A percentile compares a stretch with the other conserved stretches of the same genome.
These are phyloP conservation scores for Austroboletus rostrupii DNA, from an alignment of 1,284 basidiomycete genomes.

Conservation along the genomic window DNA sequence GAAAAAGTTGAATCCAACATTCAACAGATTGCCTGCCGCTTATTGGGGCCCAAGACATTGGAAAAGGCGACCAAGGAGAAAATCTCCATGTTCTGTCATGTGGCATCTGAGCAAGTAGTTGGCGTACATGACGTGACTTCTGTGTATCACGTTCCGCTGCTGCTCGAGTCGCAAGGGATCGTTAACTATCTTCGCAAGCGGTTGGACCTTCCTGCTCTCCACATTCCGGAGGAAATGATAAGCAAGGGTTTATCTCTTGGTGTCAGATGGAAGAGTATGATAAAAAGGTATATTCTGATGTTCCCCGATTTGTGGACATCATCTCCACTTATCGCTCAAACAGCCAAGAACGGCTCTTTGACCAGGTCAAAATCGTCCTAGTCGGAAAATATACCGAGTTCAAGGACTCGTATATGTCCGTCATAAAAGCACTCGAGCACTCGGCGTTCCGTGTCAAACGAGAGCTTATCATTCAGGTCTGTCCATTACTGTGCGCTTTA, in stretches of 20 bases:
- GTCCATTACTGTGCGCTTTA: slow-evolving; percentile 21
- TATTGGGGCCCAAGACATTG: slow-evolving; percentile 70
- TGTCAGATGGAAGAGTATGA: slow-evolving; percentile 81
- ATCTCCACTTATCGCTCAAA: slow-evolving; percentile 2
- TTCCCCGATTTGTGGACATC: background rate
- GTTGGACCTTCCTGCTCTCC: slow-evolving; percentile 66
- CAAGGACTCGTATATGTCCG: slow-evolving; percentile 98
- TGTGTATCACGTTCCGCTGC: slow-evolving; percentile 95
- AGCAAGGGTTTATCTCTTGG: slow-evolving; percentile 66
- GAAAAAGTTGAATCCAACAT: background rate
- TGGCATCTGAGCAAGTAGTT: slow-evolving; percentile 88
- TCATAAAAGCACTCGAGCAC: slow-evolving; percentile 96
- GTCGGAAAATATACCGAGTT: slow-evolving; percentile 98
- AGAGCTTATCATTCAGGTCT: slow-evolving; percentile 76
- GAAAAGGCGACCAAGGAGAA: slow-evolving; percentile 87
- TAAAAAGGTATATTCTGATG: slow-evolving; percentile 50
- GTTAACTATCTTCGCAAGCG: slow-evolving; percentile 81
- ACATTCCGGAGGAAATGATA: slow-evolving; percentile 54
- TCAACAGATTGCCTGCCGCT: slow-evolving; percentile 84
- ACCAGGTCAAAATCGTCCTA: slow-evolving; percentile 86
- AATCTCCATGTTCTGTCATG: slow-evolving; percentile 99
- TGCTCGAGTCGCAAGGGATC: slow-evolving; percentile 91
- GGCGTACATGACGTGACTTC: slow-evolving; percentile 96
- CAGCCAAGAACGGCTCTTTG: slow-evolving; percentile 90
- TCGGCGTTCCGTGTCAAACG: slow-evolving; percentile 89